Conservation (phyloP, 805 yeast genomes). For the Yarrowia deformans region DNA sequence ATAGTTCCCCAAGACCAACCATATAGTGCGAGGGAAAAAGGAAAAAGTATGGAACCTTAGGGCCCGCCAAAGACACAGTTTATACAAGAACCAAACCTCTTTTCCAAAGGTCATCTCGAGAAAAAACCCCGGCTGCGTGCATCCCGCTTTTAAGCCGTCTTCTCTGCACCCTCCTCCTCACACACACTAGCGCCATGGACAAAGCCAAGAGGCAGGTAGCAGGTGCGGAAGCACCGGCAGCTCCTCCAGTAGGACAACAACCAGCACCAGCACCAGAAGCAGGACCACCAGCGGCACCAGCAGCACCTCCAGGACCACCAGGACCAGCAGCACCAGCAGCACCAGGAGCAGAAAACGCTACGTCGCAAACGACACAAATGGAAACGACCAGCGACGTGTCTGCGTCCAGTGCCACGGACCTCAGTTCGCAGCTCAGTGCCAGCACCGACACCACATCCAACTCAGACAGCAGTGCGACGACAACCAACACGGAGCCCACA, state of each 20-base stretch:
- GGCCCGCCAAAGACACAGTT: not conserved
- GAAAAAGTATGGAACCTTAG: conserved; percentile 27
- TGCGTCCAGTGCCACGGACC: not conserved
- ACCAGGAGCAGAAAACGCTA: conserved; percentile 7
- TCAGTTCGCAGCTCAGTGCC: not conserved
- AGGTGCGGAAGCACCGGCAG: conserved; percentile 3
- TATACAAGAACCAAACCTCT: conserved; percentile 4
- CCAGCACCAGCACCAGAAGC: no score
- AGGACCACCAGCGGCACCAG: not conserved
- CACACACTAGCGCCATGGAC: conserved; percentile 30
- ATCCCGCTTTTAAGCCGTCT: conserved; percentile 1
- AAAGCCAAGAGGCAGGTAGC: conserved; percentile 38
- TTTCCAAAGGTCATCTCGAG: conserved; percentile 5
- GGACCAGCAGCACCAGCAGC: not conserved
- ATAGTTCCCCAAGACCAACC: no score
- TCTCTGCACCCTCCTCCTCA: conserved; percentile 4
- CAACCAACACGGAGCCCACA: not conserved
- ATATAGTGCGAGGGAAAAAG: not conserved
- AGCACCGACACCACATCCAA: not conserved
- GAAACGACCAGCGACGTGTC: not conserved
- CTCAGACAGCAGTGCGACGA: not conserved
- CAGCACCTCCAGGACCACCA: not conserved
- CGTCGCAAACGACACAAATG: not conserved
- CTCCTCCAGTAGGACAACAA: conserved; percentile 10
- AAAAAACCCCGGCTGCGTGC: not conserved